Conservation (phyloP, 2,329 filamentous ascomycete species). For the Sclerotinia spermophila region DNA sequence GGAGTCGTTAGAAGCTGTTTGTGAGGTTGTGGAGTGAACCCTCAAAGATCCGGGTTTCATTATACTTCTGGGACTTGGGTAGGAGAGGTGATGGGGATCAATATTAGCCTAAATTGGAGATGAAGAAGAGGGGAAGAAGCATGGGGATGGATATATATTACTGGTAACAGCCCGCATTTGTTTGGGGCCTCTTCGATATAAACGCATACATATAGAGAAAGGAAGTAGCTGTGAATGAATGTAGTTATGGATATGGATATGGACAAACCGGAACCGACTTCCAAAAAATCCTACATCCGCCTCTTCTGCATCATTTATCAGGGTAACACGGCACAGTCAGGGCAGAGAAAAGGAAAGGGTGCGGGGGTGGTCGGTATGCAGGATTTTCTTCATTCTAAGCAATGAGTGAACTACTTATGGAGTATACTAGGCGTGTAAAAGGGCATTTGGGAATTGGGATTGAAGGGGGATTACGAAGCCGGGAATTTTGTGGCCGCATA, state of each 20-base stretch:
- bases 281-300: not conserved
- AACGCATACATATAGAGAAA: not conserved
- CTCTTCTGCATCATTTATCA: not conserved
- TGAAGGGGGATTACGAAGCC: not conserved
- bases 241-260: not conserved
- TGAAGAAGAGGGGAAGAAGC: not conserved
- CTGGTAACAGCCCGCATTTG: not conserved
- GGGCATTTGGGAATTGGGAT: not conserved
- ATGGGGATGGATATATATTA: not conserved
- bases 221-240: not conserved
- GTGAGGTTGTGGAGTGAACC: conserved; percentile 32
- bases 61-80: not conserved
- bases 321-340: not conserved
- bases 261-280: not conserved
- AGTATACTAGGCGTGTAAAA: not conserved
- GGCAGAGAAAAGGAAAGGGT: not conserved
- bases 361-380: not conserved
- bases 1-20: conserved; percentile 51
- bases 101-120: not conserved
- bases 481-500: not conserved
- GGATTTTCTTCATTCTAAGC: not conserved
- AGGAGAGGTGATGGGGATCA: not conserved
- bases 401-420: not conserved
- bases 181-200: not conserved
- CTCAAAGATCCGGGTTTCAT: not conserved